A percentile compares a stretch with the other conserved stretches of the same genome.
These are phyloP conservation scores for Erysimum cheiranthoides DNA, from an alignment of 345 rosid genomes.

Conservation along the genomic window DNA sequence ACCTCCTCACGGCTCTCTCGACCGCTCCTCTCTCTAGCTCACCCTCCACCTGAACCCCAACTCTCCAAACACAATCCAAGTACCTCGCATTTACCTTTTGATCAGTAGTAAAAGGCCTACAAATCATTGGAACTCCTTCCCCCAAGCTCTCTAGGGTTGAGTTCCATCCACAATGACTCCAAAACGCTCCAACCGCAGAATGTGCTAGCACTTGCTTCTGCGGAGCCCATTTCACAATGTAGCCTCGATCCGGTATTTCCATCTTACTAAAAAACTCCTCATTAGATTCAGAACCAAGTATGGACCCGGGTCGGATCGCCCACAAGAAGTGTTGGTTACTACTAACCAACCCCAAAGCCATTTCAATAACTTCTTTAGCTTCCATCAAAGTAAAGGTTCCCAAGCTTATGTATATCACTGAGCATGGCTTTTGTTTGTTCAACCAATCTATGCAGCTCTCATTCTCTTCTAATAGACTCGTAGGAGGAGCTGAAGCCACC, in stretches of 20 bases:
- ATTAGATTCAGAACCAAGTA: not conserved
- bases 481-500: not conserved
- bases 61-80: slow-evolving; percentile 48
- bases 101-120: slow-evolving; percentile 50
- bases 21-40: not conserved
- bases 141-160: slow-evolving; percentile 29
- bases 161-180: too few species aligned
- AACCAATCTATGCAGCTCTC: slow-evolving; percentile 53
- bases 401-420: slow-evolving; percentile 60
- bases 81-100: slow-evolving; percentile 49
- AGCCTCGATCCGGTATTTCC: slow-evolving; percentile 25
- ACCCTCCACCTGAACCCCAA: slow-evolving; percentile 42
- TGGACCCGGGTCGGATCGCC: slow-evolving; percentile 28
- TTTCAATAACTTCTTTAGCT: slow-evolving; percentile 14
- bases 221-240: slow-evolving; percentile 38
- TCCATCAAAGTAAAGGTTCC: slow-evolving; percentile 49
- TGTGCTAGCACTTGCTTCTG: slow-evolving; percentile 3
- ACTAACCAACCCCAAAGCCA: slow-evolving; percentile 30
- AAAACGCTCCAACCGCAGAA: not conserved
- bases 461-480: slow-evolving; percentile 14
- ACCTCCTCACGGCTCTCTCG: too few species aligned
- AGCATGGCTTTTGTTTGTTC: slow-evolving; percentile 40
- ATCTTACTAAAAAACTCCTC: not conserved
- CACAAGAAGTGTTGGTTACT: slow-evolving; percentile 37
- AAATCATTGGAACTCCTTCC: slow-evolving; percentile 53